Evolutionary conservation across 495 filamentous ascomycete genomes (phyloP), one percentile per base, ranked within the genome.

Genomic region (Aspergillus taichungensis): DNA sequence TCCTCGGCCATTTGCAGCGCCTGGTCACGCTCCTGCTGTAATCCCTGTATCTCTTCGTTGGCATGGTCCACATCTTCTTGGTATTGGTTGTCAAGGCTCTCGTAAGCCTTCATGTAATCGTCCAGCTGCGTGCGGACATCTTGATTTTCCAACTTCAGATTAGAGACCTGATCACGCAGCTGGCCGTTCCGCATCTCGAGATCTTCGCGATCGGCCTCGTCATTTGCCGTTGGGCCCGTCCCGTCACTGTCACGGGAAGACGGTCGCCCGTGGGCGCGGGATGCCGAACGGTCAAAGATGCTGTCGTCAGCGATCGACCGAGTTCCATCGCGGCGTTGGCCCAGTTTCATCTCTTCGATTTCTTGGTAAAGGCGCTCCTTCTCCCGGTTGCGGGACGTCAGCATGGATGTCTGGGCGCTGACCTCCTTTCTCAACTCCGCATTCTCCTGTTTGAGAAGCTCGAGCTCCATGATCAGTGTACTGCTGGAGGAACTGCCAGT

Each of bases 331-430:
- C 84, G 78, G 10, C 88, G 80, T 49, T 88, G 81, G 3, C 81
- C 79, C 47, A 97, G 77, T 59, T 97, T 98, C 39, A 97, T 75
- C 43, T 95, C 88, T 66, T 98, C 92, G 36, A 96, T 98, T 57
- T 98, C 92, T 48, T 94, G 87, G 57, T 96, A 94, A 11, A 98
- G 73, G 4, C 89, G 83, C 53, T 96, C 90, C 57, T 92, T 91
- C 60, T 98, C 92, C 30, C 88, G 80, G 54, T 97, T 95, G 6
- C 92, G 77, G 30, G 92, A 95, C 5, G 94, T 96, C 6, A 98
- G 79, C 91, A 97, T 98, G 0, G 89, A 95, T 0, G 89, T 94
- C 62, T 98, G 92, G 8, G 94, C 92, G 46, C 88, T 87, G 27
- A 97, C 84, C 60, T 97, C 90, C 37, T 90, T 83, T 30, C 87